Conservation (phyloP, 345 rosid species). For the Schrenkiella parvula region DNA sequence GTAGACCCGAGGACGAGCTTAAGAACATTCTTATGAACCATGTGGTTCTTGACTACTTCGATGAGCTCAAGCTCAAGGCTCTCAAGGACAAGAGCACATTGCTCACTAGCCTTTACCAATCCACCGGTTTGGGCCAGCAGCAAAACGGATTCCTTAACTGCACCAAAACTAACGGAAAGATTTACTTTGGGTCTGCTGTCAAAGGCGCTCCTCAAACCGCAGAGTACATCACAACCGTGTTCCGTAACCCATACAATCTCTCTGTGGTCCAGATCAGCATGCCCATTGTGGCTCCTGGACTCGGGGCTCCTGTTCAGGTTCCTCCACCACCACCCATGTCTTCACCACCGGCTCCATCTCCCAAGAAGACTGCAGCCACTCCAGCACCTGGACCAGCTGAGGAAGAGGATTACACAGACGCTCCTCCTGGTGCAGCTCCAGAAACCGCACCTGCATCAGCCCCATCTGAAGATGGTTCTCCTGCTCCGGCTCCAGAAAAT, state of each 20-base stretch:
- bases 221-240: slow-evolving; percentile 41
- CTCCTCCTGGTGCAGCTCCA: slow-evolving; percentile 29
- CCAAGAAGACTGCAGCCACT: slow-evolving; percentile 24
- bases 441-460: slow-evolving; percentile 38
- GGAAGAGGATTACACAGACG: slow-evolving; percentile 14
- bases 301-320: slow-evolving; percentile 36
- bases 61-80: slow-evolving; percentile 32
- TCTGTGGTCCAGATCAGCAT: slow-evolving; percentile 64
- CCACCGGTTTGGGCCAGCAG: slow-evolving; percentile 47
- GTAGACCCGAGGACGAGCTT: slow-evolving; percentile 39
- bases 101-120: slow-evolving; percentile 62
- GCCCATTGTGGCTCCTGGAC: slow-evolving; percentile 58
- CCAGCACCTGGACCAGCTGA: slow-evolving; percentile 37
- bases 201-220: slow-evolving; percentile 43
- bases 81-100: slow-evolving; percentile 35
- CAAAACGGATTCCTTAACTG: slow-evolving; percentile 64
- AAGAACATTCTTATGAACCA: slow-evolving; percentile 47
- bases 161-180: slow-evolving; percentile 33
- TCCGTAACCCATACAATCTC: slow-evolving; percentile 55
- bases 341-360: slow-evolving; percentile 38
- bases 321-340: slow-evolving; percentile 48
- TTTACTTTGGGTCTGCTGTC: slow-evolving; percentile 53
- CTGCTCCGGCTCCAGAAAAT: slow-evolving; percentile 29
- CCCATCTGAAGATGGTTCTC: slow-evolving; percentile 33
- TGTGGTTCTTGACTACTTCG: slow-evolving; percentile 58